Base-by-base conservation (phyloP, 2,329 filamentous ascomycete genomes). In the Biscogniauxia mediterranea region DNA sequence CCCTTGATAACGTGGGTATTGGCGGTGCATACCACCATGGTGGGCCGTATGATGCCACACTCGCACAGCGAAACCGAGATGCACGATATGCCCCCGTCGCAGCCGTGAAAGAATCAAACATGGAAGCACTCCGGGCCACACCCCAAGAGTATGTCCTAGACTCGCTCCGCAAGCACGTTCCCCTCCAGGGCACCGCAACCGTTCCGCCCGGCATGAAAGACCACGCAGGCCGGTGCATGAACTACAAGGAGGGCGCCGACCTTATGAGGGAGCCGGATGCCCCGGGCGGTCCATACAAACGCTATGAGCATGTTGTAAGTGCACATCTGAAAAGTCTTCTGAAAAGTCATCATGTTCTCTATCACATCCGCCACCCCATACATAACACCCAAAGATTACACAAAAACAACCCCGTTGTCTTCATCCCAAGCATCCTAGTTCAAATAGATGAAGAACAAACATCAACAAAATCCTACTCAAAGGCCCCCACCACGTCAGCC, bases 161-260 rank as follows among this genome's bases (percentile, higher is more conserved):
- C 75, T 86, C 89, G 21, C 75, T 97, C 0, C 75, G 81, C 32
- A 86, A 81, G 65, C 91, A 95, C 70, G 85, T 90, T 15, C 94
- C 94, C 0, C 80, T 97, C 0, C 91, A 96, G 71, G 93, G 93
- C 2, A 89, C 88, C 0, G 90, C 93, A 1, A 80, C 80, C 19
- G 84, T 95, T n/a, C 91, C 93, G 1, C 87, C 90, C 0, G 93
- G 93, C 21, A 77, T 83, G 68, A 76, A 77, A 1, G 93, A 96
- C 72, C 77, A 83, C 19, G 81, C 85, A 59, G 93, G 93, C 2
- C 83, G 86, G 57, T 78, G 83, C 11, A 91, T 96, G 80, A 67
- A 88, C 26, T 97, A 97, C 70, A 81, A 92, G 69, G 93, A 97
- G 71, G 93, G 93, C n/a, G 83, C 89, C 1, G 92, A 97, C 70